Percentiles rank a stretch among this genome's conserved stretches.
Evolutionary conservation across 768 basidiomycete species (phyloP).

Genomic region (Russula vinacea): DNA sequence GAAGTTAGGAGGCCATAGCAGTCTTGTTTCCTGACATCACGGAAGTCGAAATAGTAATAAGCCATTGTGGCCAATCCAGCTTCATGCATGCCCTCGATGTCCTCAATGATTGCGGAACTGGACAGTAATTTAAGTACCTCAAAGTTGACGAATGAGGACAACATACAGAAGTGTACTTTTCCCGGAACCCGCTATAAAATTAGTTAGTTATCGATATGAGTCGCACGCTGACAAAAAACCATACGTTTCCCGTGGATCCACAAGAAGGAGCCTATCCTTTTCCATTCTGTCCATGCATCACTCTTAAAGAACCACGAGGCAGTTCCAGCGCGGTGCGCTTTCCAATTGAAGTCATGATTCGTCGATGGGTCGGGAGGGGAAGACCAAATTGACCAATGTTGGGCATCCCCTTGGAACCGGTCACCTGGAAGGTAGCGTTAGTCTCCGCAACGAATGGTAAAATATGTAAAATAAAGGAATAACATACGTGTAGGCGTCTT

Average conservation of each 20-base stretch:
- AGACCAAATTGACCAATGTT: background rate
- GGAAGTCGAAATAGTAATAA: background rate
- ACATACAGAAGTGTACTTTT: conserved; percentile 13
- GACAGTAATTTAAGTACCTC: background rate
- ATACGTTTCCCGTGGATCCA: too few relatives aligned
- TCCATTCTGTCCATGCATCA: background rate
- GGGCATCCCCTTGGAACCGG: background rate
- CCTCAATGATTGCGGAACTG: conserved; percentile 7
- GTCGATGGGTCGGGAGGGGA: background rate
- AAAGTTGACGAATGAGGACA: too few relatives aligned
- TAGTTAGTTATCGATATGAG: background rate
- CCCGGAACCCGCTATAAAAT: conserved; percentile 4
- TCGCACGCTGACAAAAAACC: too few relatives aligned
- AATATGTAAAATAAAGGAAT: too few relatives aligned
- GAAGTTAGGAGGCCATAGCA: background rate
- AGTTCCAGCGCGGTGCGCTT: background rate
- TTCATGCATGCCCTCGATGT: background rate
- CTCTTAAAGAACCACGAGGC: conserved; percentile 1
- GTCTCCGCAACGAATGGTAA: too few relatives aligned
- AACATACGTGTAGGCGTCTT: conserved; percentile 3
- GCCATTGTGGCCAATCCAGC: conserved; percentile 4
- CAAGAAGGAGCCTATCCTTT: too few relatives aligned
- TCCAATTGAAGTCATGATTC: background rate
- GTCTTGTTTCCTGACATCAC: background rate
- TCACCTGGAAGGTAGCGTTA: background rate